A percentile compares a stretch with the other conserved stretches of the same genome.
phyloP scores from a whole-genome alignment of 2,329 filamentous ascomycete species.

The Aspergillus viridinutans region DNA sequence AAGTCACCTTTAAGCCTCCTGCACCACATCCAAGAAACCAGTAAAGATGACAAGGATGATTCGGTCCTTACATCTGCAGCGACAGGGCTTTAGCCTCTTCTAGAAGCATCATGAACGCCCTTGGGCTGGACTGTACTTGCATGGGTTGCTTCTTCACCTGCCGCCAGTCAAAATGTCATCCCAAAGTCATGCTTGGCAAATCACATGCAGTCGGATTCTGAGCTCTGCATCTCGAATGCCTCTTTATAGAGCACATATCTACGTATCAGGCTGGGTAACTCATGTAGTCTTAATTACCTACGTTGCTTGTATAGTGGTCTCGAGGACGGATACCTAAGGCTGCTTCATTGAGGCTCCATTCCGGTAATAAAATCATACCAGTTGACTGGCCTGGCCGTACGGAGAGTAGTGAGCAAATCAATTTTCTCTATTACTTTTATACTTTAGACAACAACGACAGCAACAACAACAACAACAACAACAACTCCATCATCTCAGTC shows the following conservation, averaged over 20 bases:
- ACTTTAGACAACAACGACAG: background rate
- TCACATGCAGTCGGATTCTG: background rate
- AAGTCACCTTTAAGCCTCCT: background rate
- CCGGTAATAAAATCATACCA: background rate
- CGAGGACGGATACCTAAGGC: background rate
- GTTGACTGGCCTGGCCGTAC: background rate
- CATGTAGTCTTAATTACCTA: background rate
- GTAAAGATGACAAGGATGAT: background rate
- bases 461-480: no score
- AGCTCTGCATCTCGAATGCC: background rate
- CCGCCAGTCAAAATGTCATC: background rate
- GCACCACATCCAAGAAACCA: background rate
- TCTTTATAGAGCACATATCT: background rate
- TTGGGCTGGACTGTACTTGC: background rate
- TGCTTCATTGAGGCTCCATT: background rate
- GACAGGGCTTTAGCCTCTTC: conserved; percentile 7
- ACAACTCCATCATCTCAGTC: background rate
- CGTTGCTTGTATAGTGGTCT: background rate
- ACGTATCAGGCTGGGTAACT: background rate
- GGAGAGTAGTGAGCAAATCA: background rate
- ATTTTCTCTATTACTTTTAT: background rate
- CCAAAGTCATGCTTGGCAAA: background rate
- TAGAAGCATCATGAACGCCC: conserved; percentile 12
- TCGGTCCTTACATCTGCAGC: conserved; percentile 3
- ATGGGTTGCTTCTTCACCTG: background rate